Evolutionary conservation across 2,329 filamentous ascomycete genomes (phyloP).

Genomic region (Hymenoscyphus fructigenus): DNA sequence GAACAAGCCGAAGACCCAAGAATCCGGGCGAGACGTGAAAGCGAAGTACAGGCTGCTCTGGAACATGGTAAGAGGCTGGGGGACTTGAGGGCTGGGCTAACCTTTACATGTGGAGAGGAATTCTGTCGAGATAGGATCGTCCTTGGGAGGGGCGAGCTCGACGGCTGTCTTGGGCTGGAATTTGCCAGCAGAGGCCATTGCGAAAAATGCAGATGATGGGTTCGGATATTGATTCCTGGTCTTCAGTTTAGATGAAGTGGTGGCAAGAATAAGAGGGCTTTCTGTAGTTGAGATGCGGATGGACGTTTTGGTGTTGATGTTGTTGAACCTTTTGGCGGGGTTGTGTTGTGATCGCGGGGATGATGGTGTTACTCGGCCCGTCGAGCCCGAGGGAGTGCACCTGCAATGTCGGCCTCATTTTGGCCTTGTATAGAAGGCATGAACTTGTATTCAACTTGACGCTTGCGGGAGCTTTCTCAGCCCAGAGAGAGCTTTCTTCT

Average conservation of each 20-base stretch:
- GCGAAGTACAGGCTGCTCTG: not conserved
- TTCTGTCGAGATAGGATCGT: slow-evolving; percentile 79
- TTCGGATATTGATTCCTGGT: not conserved
- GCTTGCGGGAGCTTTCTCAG: not conserved
- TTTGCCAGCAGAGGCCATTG: slow-evolving; percentile 53
- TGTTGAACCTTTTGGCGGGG: not conserved
- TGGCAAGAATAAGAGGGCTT: not conserved
- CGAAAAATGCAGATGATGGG: slow-evolving; percentile 13
- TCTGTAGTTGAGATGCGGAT: not conserved
- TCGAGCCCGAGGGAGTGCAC: no score
- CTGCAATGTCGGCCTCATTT: no score
- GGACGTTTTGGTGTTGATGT: not conserved
- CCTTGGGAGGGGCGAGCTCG: slow-evolving; percentile 77
- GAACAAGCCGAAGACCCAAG: not conserved
- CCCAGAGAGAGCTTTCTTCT: not conserved
- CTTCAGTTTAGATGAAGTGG: not conserved
- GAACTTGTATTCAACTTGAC: not conserved
- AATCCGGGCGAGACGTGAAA: slow-evolving; percentile 2
- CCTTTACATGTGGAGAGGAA: slow-evolving; percentile 81
- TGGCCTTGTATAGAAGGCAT: no score
- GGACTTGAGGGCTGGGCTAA: slow-evolving; percentile 43
- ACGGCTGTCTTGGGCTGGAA: slow-evolving; percentile 80
- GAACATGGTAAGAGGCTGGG: not conserved
- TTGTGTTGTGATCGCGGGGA: no score
- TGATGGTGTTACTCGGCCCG: no score